phyloP scores from a whole-genome alignment of 768 basidiomycete genomes.

The Leccinum variicolor region DNA sequence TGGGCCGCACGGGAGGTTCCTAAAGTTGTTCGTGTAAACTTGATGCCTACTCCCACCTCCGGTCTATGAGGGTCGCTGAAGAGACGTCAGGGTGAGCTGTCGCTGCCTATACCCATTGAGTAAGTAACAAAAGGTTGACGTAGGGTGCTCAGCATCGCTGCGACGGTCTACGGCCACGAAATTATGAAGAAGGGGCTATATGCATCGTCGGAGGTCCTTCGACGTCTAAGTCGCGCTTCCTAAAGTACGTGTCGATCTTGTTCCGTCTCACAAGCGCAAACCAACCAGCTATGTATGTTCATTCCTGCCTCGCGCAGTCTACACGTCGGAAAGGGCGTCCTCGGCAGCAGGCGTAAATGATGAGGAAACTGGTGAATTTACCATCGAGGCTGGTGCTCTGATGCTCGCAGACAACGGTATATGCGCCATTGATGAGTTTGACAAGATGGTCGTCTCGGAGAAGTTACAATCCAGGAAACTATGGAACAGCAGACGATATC shows the following conservation, averaged over 20 bases:
- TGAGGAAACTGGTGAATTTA: slow-evolving; percentile 98
- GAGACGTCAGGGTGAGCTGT: slow-evolving; percentile 22
- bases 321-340: slow-evolving; percentile 99
- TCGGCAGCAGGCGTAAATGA: slow-evolving; percentile 98
- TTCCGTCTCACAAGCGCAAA: neutral
- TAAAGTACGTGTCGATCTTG: slow-evolving; percentile 64
- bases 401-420: slow-evolving; percentile 99
- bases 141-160: slow-evolving; percentile 70
- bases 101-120: neutral
- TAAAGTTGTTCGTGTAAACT: slow-evolving; percentile 5
- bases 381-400: slow-evolving; percentile 97
- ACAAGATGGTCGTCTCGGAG: slow-evolving; percentile 99
- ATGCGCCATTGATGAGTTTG: slow-evolving; percentile 99
- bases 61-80: slow-evolving; percentile 14
- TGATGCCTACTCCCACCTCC: slow-evolving; percentile 23
- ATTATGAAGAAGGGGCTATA: slow-evolving; percentile 97
- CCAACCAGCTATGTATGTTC: slow-evolving; percentile 86
- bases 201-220: slow-evolving; percentile 97
- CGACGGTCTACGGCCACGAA: slow-evolving; percentile 98
- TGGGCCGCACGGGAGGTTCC: too few relatives aligned
- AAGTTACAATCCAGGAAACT: slow-evolving; percentile 98
- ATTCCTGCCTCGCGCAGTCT: slow-evolving; percentile 95
- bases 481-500: too few relatives aligned
- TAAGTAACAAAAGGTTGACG: neutral
- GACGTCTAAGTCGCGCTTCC: slow-evolving; percentile 97